These are phyloP conservation scores for Coriaria nepalensis DNA, from an alignment of 306 rosid species.

Conservation along the genomic window DNA sequence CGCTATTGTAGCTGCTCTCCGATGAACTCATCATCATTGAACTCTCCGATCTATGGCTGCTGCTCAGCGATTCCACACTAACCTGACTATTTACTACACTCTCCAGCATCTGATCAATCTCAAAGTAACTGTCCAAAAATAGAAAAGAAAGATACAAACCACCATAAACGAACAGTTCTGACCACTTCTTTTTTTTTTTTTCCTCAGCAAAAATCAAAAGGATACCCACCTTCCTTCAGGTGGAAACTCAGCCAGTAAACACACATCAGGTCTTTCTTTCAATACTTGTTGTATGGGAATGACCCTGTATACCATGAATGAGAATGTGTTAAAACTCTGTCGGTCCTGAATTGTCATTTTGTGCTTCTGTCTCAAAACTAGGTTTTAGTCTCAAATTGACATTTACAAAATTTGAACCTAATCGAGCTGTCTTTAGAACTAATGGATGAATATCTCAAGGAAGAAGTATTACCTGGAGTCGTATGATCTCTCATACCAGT, in stretches of 20 bases:
- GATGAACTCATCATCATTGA: constrained; percentile 68
- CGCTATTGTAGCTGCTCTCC: constrained; percentile 84
- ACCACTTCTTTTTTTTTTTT: neutral
- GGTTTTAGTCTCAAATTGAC: too few species aligned
- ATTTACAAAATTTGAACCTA: too few species aligned
- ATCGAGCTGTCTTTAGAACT: too few species aligned
- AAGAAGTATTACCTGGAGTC: constrained; percentile 42
- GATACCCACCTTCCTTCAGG: constrained; percentile 69
- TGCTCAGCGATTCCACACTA: constrained; percentile 57
- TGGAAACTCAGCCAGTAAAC: constrained; percentile 82
- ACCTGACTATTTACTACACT: constrained; percentile 52
- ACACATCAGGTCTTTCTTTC: constrained; percentile 68
- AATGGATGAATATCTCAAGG: constrained; percentile 1
- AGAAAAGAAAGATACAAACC: constrained; percentile 15
- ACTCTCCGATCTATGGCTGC: constrained; percentile 62
- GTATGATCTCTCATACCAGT: constrained; percentile 82
- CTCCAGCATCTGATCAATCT: constrained; percentile 49
- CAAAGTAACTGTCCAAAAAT: constrained; percentile 56
- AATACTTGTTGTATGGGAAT: constrained; percentile 58
- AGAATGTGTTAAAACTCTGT: constrained; percentile 9
- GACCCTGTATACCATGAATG: constrained; percentile 37
- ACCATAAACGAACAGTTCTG: constrained; percentile 5
- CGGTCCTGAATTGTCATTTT: neutral
- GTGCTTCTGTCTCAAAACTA: too few species aligned
- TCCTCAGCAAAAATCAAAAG: neutral